Conservation (phyloP, 768 basidiomycete genomes). For the Postia placenta region DNA sequence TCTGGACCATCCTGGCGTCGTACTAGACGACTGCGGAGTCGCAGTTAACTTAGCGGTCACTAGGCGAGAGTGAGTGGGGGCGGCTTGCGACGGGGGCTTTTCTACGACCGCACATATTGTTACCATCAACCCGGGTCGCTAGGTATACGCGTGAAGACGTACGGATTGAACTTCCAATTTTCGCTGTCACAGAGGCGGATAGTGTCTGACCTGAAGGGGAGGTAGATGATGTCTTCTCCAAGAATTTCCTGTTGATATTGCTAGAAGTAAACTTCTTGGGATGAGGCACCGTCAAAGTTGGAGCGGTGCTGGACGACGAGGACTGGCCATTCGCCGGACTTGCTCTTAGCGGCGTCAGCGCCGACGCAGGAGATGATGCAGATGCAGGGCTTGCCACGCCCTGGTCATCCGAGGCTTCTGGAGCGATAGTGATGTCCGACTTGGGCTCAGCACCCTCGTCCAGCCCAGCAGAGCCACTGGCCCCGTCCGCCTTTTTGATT, state of each 20-base stretch:
- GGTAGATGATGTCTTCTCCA: constrained; percentile 78
- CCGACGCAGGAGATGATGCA: constrained; percentile 16
- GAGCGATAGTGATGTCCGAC: constrained; percentile 1
- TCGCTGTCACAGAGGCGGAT: constrained; percentile 37
- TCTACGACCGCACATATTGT: constrained; percentile 28
- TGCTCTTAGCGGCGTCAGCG: constrained; percentile 2
- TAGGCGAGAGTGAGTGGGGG: constrained; percentile 68
- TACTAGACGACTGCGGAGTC: constrained; percentile 47
- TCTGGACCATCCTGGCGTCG: constrained; percentile 72
- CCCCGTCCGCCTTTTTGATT: constrained; percentile 6
- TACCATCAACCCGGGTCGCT: neutral
- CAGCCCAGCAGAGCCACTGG: neutral
- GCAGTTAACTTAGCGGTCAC: constrained; percentile 86
- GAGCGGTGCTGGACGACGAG: constrained; percentile 6
- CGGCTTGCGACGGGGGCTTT: constrained; percentile 49
- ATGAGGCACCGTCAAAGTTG: constrained; percentile 34
- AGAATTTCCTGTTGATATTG: constrained; percentile 95
- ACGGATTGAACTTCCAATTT: constrained; percentile 50
- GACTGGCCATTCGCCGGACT: constrained; percentile 9
- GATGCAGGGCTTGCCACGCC: constrained; percentile 17
- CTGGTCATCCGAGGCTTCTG: constrained; percentile 3
- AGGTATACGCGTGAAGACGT: constrained; percentile 22
- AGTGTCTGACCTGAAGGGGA: constrained; percentile 41
- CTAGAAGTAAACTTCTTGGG: constrained; percentile 85
- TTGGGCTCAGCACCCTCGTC: neutral